Percentiles rank a stretch among this genome's conserved stretches.
phyloP scores from a whole-genome alignment of 2,329 filamentous ascomycete genomes.

The Cladophialophora immunda region DNA sequence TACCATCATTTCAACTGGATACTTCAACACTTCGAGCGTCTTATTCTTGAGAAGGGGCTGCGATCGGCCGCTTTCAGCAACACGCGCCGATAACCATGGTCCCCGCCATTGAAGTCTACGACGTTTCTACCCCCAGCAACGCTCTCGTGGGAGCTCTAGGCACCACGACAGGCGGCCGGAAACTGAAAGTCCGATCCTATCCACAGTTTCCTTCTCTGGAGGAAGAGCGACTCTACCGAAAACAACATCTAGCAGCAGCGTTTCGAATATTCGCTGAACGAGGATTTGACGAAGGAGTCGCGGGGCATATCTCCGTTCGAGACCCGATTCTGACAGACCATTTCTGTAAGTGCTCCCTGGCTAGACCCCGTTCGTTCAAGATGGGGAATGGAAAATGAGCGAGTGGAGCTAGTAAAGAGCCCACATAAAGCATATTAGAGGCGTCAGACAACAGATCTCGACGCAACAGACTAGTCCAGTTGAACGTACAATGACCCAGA shows the following conservation, averaged over 20 bases:
- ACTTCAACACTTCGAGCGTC: too few relatives aligned
- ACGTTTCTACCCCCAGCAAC: slow-evolving; percentile 51
- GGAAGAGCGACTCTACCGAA: slow-evolving; percentile 54
- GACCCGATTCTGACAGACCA: slow-evolving; percentile 51
- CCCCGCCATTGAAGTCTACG: slow-evolving; percentile 48
- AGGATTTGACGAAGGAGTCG: slow-evolving; percentile 52
- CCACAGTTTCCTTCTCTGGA: slow-evolving; percentile 53
- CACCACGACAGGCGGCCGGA: slow-evolving; percentile 55
- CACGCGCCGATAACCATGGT: too few relatives aligned
- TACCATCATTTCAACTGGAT: too few relatives aligned
- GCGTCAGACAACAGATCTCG: too few relatives aligned
- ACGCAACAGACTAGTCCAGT: too few relatives aligned
- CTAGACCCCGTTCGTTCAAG: too few relatives aligned
- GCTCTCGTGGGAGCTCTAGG: slow-evolving; percentile 56
- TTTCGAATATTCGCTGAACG: slow-evolving; percentile 54
- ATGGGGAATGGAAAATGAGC: too few relatives aligned
- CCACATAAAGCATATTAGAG: too few relatives aligned
- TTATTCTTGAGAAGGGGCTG: too few relatives aligned
- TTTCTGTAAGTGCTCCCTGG: slow-evolving; percentile 50
- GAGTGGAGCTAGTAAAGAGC: too few relatives aligned
- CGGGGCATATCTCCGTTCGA: slow-evolving; percentile 55
- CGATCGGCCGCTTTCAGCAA: too few relatives aligned
- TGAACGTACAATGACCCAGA: too few relatives aligned
- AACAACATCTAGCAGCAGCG: slow-evolving; percentile 57
- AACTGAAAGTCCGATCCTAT: slow-evolving; percentile 58